Conservation (phyloP, 1,284 basidiomycete genomes). For the Cryptococcus maquisensis region DNA sequence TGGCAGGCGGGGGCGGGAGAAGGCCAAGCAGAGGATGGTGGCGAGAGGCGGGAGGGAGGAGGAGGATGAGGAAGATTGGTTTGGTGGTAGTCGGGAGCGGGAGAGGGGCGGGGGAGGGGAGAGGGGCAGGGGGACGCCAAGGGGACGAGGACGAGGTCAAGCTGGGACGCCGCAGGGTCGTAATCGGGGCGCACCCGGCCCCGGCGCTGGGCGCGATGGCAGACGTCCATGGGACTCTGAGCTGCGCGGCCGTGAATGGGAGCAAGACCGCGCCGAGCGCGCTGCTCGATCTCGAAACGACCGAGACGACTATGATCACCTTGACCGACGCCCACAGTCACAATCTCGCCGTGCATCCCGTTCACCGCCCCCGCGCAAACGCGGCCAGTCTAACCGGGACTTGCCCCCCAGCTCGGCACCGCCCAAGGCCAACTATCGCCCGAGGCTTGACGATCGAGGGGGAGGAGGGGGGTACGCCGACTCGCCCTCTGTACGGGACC, state of each 20-base stretch:
- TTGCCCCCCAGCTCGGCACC: background rate
- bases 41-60: background rate
- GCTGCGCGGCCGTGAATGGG: constrained; percentile 1
- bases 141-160: background rate
- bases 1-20: constrained; percentile 22
- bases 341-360: background rate
- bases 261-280: constrained; percentile 2
- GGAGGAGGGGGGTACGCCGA: too few species aligned
- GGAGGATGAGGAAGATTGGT: constrained; percentile 12
- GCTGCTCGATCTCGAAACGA: background rate
- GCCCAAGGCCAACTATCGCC: background rate
- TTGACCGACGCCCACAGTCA: background rate
- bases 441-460: background rate
- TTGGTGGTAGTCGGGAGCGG: background rate
- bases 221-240: constrained; percentile 17
- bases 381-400: background rate
- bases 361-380: background rate
- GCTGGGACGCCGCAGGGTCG: background rate
- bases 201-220: background rate
- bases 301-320: constrained; percentile 6
- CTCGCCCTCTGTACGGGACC: background rate
- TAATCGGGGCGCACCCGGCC: background rate
- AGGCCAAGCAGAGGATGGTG: constrained; percentile 7
- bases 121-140: background rate
- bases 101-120: background rate